phyloP scores from a whole-genome alignment of 768 basidiomycete genomes.

The Dentipellis sp. region DNA sequence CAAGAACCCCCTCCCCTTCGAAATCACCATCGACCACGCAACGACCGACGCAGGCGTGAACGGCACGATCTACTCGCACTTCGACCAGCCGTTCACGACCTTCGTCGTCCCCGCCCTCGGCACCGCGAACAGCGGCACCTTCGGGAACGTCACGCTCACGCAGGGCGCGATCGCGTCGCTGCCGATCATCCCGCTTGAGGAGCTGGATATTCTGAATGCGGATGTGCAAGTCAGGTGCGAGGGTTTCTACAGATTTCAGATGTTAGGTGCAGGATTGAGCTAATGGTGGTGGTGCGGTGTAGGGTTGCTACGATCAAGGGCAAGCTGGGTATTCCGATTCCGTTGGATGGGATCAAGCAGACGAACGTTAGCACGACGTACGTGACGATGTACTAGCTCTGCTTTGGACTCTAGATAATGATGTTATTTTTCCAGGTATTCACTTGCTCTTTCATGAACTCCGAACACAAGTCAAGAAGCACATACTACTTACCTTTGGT shows the following conservation, averaged over 20 bases:
- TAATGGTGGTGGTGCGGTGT: not conserved
- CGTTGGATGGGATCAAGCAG: slow-evolving; percentile 28
- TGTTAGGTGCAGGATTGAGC: too few relatives aligned
- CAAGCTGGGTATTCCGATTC: slow-evolving; percentile 25
- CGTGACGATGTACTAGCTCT: not conserved
- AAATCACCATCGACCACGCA: slow-evolving; percentile 36
- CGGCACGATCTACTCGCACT: slow-evolving; percentile 14
- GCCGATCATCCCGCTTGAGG: slow-evolving; percentile 8
- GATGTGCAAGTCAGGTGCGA: slow-evolving; percentile 31
- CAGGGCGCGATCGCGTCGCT: slow-evolving; percentile 15
- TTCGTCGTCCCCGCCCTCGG: slow-evolving; percentile 18
- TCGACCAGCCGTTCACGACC: slow-evolving; percentile 10
- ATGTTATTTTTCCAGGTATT: too few relatives aligned
- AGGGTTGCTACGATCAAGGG: slow-evolving; percentile 26
- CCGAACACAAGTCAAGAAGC: too few relatives aligned
- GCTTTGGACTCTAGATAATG: too few relatives aligned
- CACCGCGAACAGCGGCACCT: slow-evolving; percentile 16
- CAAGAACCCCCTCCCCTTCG: slow-evolving; percentile 35
- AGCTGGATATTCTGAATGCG: slow-evolving; percentile 19
- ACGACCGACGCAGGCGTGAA: slow-evolving; percentile 18
- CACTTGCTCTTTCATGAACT: too few relatives aligned
- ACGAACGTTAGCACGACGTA: slow-evolving; percentile 22
- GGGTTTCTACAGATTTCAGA: not conserved
- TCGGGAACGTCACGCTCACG: slow-evolving; percentile 13
- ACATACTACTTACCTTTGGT: too few relatives aligned